Evolutionary conservation across 306 rosid species (phyloP).

Genomic region (Medicago lupulina): DNA sequence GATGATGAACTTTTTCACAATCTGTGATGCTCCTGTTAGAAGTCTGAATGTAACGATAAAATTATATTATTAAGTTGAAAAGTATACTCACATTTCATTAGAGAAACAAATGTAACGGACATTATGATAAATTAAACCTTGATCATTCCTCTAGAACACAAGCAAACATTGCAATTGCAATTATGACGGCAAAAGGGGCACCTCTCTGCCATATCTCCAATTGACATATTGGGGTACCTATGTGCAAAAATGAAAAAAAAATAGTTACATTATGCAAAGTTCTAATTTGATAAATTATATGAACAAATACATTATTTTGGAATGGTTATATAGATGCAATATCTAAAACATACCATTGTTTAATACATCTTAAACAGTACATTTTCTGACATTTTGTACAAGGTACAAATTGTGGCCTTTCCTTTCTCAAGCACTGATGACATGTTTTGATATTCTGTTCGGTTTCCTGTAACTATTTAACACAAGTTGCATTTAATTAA

Average conservation of each 20-base stretch:
- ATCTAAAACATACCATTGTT: constrained; percentile 57
- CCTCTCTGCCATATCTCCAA: constrained; percentile 41
- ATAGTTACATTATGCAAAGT: constrained; percentile 2
- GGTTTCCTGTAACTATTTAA: constrained; percentile 33
- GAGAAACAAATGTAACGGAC: constrained; percentile 8
- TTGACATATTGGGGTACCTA: constrained; percentile 65
- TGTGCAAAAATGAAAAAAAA: constrained; percentile 21
- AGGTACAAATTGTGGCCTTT: constrained; percentile 42
- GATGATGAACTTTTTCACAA: constrained; percentile 50
- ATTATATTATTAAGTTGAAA: background rate
- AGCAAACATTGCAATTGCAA: constrained; percentile 80
- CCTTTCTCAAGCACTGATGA: constrained; percentile 72
- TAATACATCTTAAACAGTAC: constrained; percentile 64
- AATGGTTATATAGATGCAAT: constrained; percentile 7
- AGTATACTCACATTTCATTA: background rate
- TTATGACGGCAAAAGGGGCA: constrained; percentile 68
- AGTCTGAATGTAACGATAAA: constrained; percentile 53
- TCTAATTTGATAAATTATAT: background rate
- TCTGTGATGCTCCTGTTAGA: constrained; percentile 50
- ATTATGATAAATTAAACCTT: constrained; percentile 52
- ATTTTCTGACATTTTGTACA: constrained; percentile 63
- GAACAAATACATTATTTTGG: background rate
- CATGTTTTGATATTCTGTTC: constrained; percentile 43
- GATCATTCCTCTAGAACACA: constrained; percentile 58
- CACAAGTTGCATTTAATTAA: constrained; percentile 13